Evolutionary conservation across 2,329 filamentous ascomycete species (phyloP).

Genomic region (Calonectria pauciramosa): DNA sequence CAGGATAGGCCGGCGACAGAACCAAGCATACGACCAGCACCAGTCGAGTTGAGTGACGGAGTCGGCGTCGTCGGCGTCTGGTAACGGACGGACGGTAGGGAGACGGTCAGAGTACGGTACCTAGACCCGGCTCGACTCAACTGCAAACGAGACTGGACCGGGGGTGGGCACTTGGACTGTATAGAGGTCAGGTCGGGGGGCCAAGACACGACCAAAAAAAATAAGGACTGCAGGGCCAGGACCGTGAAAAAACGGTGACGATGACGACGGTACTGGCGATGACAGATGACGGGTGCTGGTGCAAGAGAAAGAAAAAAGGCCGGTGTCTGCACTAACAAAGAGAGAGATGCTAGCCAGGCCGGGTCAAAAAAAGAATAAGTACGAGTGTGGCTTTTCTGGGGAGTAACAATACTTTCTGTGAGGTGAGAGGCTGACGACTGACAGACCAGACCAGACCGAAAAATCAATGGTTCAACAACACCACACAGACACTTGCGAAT

Average conservation of each 20-base stretch:
- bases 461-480: constrained; percentile 17
- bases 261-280: constrained; percentile 12
- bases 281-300: constrained; percentile 14
- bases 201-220: constrained; percentile 15
- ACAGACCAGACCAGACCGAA: constrained; percentile 13
- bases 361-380: constrained; percentile 7
- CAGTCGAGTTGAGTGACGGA: constrained; percentile 14
- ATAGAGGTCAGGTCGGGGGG: constrained; percentile 2
- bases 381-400: constrained; percentile 10
- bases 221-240: constrained; percentile 4
- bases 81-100: constrained; percentile 7
- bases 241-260: constrained; percentile 14
- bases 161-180: constrained; percentile 13
- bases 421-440: constrained; percentile 16
- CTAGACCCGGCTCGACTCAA: constrained; percentile 13
- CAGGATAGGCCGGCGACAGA: constrained; percentile 20
- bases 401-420: constrained; percentile 9
- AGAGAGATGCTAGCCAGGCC: constrained; percentile 1
- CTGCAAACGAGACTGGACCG: constrained; percentile 15
- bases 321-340: constrained; percentile 19
- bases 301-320: not conserved
- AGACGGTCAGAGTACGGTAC: constrained; percentile 11
- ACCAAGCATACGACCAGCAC: constrained; percentile 13
- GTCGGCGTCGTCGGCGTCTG: constrained; percentile 17
- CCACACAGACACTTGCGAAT: constrained; percentile 10